Conservation (phyloP, 768 basidiomycete genomes). For the Exidia glandulosa region DNA sequence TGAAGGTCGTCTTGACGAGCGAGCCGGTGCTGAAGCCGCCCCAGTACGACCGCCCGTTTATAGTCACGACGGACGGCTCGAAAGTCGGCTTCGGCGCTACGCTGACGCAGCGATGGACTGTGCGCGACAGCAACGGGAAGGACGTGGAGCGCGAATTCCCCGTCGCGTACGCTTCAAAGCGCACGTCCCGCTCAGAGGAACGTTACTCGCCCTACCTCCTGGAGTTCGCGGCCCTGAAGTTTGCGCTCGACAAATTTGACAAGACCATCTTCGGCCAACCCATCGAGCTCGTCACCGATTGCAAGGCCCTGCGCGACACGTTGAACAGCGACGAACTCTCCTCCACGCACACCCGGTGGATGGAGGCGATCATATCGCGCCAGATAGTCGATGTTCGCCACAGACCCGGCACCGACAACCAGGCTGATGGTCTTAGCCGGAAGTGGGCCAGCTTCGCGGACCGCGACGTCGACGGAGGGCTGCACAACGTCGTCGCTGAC, state of each 20-base stretch:
- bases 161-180: slow-evolving; percentile 2
- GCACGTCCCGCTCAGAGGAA: slow-evolving; percentile 2
- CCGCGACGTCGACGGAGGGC: background rate
- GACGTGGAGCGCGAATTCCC: background rate
- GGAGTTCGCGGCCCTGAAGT: slow-evolving; percentile 4
- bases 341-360: slow-evolving; percentile 1
- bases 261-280: background rate
- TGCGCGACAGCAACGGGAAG: background rate
- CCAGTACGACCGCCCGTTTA: slow-evolving; percentile 20
- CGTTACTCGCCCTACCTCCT: background rate
- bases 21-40: slow-evolving; percentile 24
- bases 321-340: slow-evolving; percentile 1
- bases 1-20: slow-evolving; percentile 21
- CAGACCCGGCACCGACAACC: slow-evolving; percentile 3
- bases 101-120: slow-evolving; percentile 1
- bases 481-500: background rate
- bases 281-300: slow-evolving; percentile 6
- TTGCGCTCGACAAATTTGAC: slow-evolving; percentile 1
- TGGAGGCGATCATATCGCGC: background rate
- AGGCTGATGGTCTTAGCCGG: slow-evolving; percentile 6
- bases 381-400: slow-evolving; percentile 4
- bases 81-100: slow-evolving; percentile 3
- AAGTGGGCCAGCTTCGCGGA: background rate
- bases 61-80: slow-evolving; percentile 2
- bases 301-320: slow-evolving; percentile 1